Evolutionary conservation across 345 rosid genomes (phyloP), one percentile per base, ranked within the genome.

Genomic region (Aurinia saxatilis): DNA sequence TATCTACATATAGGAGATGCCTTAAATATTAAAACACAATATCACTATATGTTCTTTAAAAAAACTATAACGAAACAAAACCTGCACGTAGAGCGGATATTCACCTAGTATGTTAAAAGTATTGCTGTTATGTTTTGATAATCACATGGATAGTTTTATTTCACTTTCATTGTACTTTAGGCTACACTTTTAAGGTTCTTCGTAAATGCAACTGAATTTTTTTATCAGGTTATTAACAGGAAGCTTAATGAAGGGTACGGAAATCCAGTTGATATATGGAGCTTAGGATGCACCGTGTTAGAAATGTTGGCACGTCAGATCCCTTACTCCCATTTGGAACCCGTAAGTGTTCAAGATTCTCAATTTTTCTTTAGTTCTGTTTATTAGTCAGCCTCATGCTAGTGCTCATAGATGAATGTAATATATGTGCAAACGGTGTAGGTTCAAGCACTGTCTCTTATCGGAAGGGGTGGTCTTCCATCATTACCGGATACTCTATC

Each of bases 271-370:
- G 97, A 90, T 75, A 85, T 90, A 67, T 91, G 98, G 96, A 85
- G 98, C 77, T 89, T 91, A 40, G 98, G 96, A 25, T 91, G 93
- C 76, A 85, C 96, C 10, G 91, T 88, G 10, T 66, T 91, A 68
- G 98, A 91, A 73, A 91, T 91, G 98, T 45, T 82, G 44, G 82
- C 95, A 15, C 21, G 79, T 35, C 73, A 69, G 70, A 64, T 78
- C 72, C 96, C 98, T 0, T 91, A 91, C 67, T 45, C 53, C 8
- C 40, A 75, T 60, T 50, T 85, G 49, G 96, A 84, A 75, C 57
- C 63, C 12, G 96, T 91, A 81, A 35, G 91, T 77, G 7, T 18
- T 46, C 54, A 70, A 18, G 13, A 54, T 54, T 48, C 34, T 6
- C 18, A 17, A 13, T 25, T 18, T 34, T 30, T 35, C 49, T 12